Percentiles rank a stretch among this genome's conserved stretches.
phyloP scores from a whole-genome alignment of 2,329 filamentous ascomycete species.

The Hypomyces rosellus region DNA sequence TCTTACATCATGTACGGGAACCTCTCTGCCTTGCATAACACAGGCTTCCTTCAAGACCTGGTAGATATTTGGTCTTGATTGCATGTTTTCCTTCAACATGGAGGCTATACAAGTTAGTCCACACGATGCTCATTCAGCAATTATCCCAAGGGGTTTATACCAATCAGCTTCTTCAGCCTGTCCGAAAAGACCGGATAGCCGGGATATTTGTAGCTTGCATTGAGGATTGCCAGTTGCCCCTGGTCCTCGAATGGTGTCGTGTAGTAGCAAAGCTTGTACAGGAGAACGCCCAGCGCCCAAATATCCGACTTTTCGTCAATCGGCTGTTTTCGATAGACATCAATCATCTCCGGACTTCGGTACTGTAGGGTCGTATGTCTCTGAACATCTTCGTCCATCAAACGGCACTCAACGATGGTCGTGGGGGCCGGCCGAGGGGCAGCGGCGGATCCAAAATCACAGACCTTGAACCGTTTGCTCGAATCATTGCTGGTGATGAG shows the following conservation, averaged over 20 bases:
- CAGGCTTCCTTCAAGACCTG: slow-evolving; percentile 84
- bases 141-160: slow-evolving; percentile 36
- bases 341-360: slow-evolving; percentile 96
- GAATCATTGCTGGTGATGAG: slow-evolving; percentile 67
- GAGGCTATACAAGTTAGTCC: slow-evolving; percentile 50
- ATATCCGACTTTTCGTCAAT: slow-evolving; percentile 99
- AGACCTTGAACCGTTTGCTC: slow-evolving; percentile 84
- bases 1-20: slow-evolving; percentile 83
- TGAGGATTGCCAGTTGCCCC: slow-evolving; percentile 93
- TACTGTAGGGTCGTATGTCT: slow-evolving; percentile 97
- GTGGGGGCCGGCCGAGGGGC: slow-evolving; percentile 77
- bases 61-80: slow-evolving; percentile 81
- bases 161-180: slow-evolving; percentile 80
- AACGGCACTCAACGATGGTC: slow-evolving; percentile 78
- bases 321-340: slow-evolving; percentile 91
- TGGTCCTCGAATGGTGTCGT: slow-evolving; percentile 98
- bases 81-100: slow-evolving; percentile 83
- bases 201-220: slow-evolving; percentile 90
- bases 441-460: slow-evolving; percentile 93
- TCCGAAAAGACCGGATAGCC: slow-evolving; percentile 85
- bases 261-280: slow-evolving; percentile 99
- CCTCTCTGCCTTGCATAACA: slow-evolving; percentile 77
- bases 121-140: no score
- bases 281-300: slow-evolving; percentile 87
- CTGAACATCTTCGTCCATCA: slow-evolving; percentile 96